phyloP scores from a whole-genome alignment of 495 filamentous ascomycete species.

The Neurospora sp. region DNA sequence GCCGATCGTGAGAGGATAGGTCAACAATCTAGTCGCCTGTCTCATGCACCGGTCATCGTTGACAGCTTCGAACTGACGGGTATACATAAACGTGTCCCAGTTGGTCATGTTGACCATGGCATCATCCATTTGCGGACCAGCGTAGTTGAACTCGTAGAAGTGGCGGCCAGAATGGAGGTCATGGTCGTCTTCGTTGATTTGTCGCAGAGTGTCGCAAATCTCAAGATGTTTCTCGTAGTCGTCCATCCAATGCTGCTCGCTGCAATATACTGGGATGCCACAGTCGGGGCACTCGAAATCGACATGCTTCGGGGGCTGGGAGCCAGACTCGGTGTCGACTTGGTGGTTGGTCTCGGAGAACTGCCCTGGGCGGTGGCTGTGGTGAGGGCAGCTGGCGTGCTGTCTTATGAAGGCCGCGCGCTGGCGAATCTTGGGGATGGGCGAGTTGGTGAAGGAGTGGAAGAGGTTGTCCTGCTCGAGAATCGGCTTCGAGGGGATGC shows the following conservation, averaged over 20 bases:
- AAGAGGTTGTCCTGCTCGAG: slow-evolving; percentile 79
- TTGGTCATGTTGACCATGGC: slow-evolving; percentile 93
- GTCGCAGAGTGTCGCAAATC: slow-evolving; percentile 78
- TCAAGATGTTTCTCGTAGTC: slow-evolving; percentile 88
- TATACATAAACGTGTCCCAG: slow-evolving; percentile 95
- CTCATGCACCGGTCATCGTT: slow-evolving; percentile 78
- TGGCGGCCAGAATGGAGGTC: slow-evolving; percentile 81
- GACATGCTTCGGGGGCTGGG: slow-evolving; percentile 61
- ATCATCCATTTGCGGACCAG: slow-evolving; percentile 80
- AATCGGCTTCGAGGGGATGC: slow-evolving; percentile 24
- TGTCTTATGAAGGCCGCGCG: slow-evolving; percentile 83
- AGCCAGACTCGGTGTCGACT: slow-evolving; percentile 27
- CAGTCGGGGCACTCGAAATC: slow-evolving; percentile 95
- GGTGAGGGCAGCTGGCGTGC: slow-evolving; percentile 87
- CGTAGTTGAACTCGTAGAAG: slow-evolving; percentile 91
- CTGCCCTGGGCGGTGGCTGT: slow-evolving; percentile 62
- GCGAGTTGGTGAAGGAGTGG: slow-evolving; percentile 81
- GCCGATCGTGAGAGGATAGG: slow-evolving; percentile 84
- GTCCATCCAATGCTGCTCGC: slow-evolving; percentile 84
- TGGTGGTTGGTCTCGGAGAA: slow-evolving; percentile 39
- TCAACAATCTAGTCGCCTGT: slow-evolving; percentile 85
- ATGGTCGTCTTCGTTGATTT: slow-evolving; percentile 98
- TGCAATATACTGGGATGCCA: slow-evolving; percentile 88
- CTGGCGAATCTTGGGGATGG: slow-evolving; percentile 69
- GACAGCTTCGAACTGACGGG: slow-evolving; percentile 77